Conservation (phyloP, 345 rosid genomes). For the Streptanthus diversifolius region DNA sequence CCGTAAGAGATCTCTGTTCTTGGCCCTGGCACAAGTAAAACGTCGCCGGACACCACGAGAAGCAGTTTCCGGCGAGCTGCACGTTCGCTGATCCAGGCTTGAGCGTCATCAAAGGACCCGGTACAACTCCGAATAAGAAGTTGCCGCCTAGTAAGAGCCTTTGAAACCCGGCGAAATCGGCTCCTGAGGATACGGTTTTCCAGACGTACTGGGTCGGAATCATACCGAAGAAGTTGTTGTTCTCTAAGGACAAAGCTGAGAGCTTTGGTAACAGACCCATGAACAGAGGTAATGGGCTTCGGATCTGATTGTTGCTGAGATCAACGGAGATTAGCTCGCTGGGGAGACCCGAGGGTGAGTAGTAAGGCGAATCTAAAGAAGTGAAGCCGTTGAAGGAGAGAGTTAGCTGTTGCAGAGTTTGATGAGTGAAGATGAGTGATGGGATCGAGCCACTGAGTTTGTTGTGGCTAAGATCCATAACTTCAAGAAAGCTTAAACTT, state of each 20-base stretch:
- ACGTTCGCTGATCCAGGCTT: conserved; percentile 58
- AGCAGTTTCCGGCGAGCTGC: conserved; percentile 63
- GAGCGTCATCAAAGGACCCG: conserved; percentile 54
- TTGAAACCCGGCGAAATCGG: conserved; percentile 49
- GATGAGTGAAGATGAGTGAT: conserved; percentile 50
- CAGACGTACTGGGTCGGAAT: conserved; percentile 58
- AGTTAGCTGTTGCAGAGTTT: conserved; percentile 73
- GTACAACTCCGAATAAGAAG: conserved; percentile 72
- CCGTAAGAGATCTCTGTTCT: conserved; percentile 56
- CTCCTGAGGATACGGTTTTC: conserved; percentile 41
- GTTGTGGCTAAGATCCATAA: conserved; percentile 69
- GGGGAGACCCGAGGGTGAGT: conserved; percentile 12
- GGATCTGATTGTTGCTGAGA: conserved; percentile 49
- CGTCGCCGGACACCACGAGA: conserved; percentile 61
- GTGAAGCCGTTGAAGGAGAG: conserved; percentile 66
- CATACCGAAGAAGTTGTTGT: conserved; percentile 52
- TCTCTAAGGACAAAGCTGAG: conserved; percentile 51
- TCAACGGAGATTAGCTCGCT: conserved; percentile 58
- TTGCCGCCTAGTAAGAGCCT: conserved; percentile 86
- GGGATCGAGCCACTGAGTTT: conserved; percentile 53
- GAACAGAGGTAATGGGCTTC: conserved; percentile 45
- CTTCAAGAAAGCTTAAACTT: conserved; percentile 43
- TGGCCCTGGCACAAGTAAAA: conserved; percentile 77
- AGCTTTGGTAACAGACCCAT: conserved; percentile 47
- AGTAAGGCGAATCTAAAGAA: conserved; percentile 50